A percentile compares a stretch with the other conserved stretches of the same genome.
Conservation (phyloP, 139 green algal species). For the Marvania coccoides region DNA sequence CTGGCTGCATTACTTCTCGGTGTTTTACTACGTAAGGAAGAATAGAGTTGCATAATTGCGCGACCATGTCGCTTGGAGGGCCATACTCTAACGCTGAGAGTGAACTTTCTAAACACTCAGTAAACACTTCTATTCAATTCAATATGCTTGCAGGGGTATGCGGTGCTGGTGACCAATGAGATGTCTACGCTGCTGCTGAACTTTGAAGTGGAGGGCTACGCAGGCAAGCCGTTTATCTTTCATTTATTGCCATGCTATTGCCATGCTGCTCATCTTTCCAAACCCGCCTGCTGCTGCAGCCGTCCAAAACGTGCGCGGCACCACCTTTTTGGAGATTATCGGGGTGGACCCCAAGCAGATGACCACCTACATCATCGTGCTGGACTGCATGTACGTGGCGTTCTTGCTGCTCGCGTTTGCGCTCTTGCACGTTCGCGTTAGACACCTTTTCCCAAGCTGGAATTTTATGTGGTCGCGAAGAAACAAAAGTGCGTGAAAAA, state of each 20-base stretch:
- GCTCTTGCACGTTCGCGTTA: conserved; percentile 18
- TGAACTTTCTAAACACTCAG: neutral
- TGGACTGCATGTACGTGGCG: conserved; percentile 25
- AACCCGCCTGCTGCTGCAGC: no score
- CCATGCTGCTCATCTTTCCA: neutral
- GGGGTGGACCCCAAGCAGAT: neutral
- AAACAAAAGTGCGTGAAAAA: no score
- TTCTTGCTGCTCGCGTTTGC: conserved; percentile 7
- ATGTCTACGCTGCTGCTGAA: conserved; percentile 37
- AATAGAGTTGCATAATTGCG: neutral
- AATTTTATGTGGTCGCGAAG: no score
- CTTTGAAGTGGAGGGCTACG: conserved; percentile 26
- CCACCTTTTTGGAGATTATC: conserved; percentile 35
- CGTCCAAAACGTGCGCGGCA: conserved; percentile 23
- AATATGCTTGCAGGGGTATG: neutral
- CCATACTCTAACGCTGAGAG: no score
- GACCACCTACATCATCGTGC: conserved; percentile 25
- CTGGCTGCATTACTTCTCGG: conserved; percentile 52
- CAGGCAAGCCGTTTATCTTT: neutral
- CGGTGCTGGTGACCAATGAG: conserved; percentile 38
- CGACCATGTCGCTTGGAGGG: neutral
- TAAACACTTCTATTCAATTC: neutral
- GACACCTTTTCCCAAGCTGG: no score
- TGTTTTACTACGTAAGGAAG: conserved; percentile 36
- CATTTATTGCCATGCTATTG: neutral